phyloP scores from a whole-genome alignment of 1,284 basidiomycete species.

The Rhizoctonia solani region DNA sequence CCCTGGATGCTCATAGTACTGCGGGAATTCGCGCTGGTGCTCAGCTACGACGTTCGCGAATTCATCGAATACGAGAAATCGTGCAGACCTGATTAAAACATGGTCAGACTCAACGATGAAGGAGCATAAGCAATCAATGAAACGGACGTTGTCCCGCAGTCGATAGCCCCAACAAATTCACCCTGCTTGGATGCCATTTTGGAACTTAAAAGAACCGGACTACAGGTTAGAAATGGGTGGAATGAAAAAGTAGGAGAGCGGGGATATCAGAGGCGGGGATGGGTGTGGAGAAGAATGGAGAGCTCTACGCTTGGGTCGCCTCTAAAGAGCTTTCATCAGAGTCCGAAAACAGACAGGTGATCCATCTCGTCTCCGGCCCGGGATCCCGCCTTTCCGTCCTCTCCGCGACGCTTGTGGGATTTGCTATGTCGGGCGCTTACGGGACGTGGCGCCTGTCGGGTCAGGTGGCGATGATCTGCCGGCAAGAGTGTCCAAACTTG shows the following conservation, averaged over 20 bases:
- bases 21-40: constrained; percentile 88
- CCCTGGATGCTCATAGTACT: constrained; percentile 90
- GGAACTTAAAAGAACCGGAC: constrained; percentile 3
- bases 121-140: not conserved
- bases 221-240: not conserved
- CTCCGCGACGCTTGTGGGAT: not conserved
- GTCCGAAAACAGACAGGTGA: constrained; percentile 3
- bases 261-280: not conserved
- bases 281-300: not conserved
- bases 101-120: constrained; percentile 1
- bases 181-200: constrained; percentile 51
- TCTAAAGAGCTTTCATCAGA: constrained; percentile 16
- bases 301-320: not conserved
- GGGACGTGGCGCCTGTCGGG: not conserved
- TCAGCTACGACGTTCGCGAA: constrained; percentile 85
- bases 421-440: not conserved
- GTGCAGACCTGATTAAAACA: constrained; percentile 68
- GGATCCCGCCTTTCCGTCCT: not conserved
- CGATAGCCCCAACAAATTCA: constrained; percentile 85
- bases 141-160: constrained; percentile 90
- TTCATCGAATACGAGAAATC: constrained; percentile 93
- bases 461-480: not conserved
- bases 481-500: no score
- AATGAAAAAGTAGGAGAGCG: not conserved
- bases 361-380: constrained; percentile 11